phyloP scores from a whole-genome alignment of 352 stramenopile genomes.

The Globisporangium emineosum region DNA sequence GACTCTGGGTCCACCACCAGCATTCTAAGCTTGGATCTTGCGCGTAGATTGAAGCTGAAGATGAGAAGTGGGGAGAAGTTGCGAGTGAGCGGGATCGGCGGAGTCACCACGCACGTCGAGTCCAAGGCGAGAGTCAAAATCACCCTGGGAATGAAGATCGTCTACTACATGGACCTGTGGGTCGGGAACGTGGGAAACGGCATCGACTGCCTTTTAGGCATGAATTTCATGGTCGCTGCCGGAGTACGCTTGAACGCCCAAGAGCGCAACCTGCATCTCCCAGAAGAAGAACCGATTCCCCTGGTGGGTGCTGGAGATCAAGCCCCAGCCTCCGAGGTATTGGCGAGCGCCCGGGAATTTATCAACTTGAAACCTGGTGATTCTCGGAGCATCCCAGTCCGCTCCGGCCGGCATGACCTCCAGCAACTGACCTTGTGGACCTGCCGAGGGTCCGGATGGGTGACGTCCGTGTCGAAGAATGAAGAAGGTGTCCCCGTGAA shows the following conservation, averaged over 20 bases:
- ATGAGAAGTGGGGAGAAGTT: conserved; percentile 1
- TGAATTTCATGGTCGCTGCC: conserved; percentile 28
- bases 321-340: too few species aligned
- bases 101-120: conserved; percentile 18
- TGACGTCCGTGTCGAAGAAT: too few species aligned
- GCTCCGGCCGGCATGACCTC: too few species aligned
- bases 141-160: conserved; percentile 20
- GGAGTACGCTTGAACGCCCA: conserved; percentile 16
- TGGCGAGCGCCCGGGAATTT: too few species aligned
- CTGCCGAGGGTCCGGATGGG: too few species aligned
- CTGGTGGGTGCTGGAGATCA: not conserved
- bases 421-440: too few species aligned
- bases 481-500: too few species aligned
- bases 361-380: too few species aligned
- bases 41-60: conserved; percentile 23
- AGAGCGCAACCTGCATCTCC: conserved; percentile 10
- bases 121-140: conserved; percentile 17
- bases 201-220: conserved; percentile 25
- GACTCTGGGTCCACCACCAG: conserved; percentile 24
- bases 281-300: conserved; percentile 1
- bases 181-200: conserved; percentile 23
- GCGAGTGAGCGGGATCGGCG: conserved; percentile 10
- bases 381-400: too few species aligned
- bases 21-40: conserved; percentile 27
- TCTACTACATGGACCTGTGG: conserved; percentile 25